Evolutionary conservation across 768 basidiomycete species (phyloP), one percentile per base, ranked within the genome.

Genomic region (Russula sp.): DNA sequence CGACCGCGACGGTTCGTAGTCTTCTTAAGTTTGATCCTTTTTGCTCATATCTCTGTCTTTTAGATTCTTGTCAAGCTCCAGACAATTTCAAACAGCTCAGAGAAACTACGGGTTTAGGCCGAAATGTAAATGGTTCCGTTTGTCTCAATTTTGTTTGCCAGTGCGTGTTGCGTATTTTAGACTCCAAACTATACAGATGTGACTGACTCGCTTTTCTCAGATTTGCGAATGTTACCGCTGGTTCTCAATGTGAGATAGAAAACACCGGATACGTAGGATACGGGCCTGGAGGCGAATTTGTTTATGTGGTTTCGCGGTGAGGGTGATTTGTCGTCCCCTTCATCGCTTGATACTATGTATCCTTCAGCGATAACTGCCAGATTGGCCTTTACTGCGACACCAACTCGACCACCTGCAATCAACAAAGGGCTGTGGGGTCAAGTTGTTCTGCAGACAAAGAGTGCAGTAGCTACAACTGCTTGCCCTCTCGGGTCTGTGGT

Each of bases 91-190:
- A 74, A 61, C 82, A 88, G 10, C 79, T 90, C 26, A 77, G 80
- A 14, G 91, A 94, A 69, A 80, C 74, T 18, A 83, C 80, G 44
- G 84, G 85, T 22, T 81, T 83, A 24, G 87, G 89, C 42, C 82
- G 84, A 46, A 89, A 94, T 73, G 77, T 85, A 66, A 92, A 95
- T 71, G 92, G 92, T 32, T 84, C 90, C 3, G 80, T 94, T 22
- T 95, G 94, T 73, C 80, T 96, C 57, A 89, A 92, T 71, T 87
- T 86, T 71, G 73, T 80, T 4, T 94, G 93, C 89, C 85, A 87
- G 92, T 93, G 72, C 42, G 87, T 79, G 22, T 34, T 93, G 72
- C 42, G 87, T 79, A 20, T 34, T 51, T 22, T 11, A 49, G 10
- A n/a, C n/a, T 44, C 14, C 30, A 34, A 65, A 26, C 22, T 10